phyloP scores from a whole-genome alignment of 177 flowering plant species.

The Tripterygium wilfordii region DNA sequence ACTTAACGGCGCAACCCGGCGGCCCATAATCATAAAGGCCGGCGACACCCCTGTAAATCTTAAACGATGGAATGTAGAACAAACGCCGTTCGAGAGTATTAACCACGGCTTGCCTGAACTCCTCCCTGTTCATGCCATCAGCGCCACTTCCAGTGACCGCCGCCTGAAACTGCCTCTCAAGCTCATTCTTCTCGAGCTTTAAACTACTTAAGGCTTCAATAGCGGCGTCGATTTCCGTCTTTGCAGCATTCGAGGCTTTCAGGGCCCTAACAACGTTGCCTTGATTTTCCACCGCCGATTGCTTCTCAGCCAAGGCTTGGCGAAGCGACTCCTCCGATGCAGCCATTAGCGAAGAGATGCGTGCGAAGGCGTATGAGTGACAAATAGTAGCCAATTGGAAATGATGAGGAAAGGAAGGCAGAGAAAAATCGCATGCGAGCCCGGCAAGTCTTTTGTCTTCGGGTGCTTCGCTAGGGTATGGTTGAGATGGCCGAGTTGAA shows the following conservation, averaged over 20 bases:
- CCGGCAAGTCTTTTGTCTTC: too few relatives aligned
- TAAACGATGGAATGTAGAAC: constrained; percentile 83
- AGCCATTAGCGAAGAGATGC: constrained; percentile 21
- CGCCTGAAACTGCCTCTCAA: constrained; percentile 33
- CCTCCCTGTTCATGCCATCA: constrained; percentile 38
- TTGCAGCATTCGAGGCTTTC: constrained; percentile 31
- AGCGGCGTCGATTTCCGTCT: constrained; percentile 44
- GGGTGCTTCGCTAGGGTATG: too few relatives aligned
- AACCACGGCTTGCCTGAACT: constrained; percentile 60
- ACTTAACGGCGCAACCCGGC: constrained; percentile 89
- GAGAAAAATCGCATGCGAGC: constrained; percentile 13
- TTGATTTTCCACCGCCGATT: constrained; percentile 33
- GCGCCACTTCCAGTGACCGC: constrained; percentile 15
- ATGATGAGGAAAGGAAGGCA: constrained; percentile 10
- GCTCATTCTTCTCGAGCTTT: constrained; percentile 43
- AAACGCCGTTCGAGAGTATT: constrained; percentile 85
- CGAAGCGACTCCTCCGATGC: constrained; percentile 52
- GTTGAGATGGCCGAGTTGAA: too few relatives aligned
- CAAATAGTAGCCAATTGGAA: constrained; percentile 6
- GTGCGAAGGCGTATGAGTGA: constrained; percentile 7
- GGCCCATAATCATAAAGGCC: constrained; percentile 96
- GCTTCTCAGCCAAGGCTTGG: constrained; percentile 35
- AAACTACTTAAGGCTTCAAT: constrained; percentile 36
- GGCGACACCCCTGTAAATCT: constrained; percentile 89
- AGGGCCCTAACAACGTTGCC: constrained; percentile 42